Base-by-base conservation (phyloP, 768 basidiomycete genomes). In the Lactarius sp. region DNA sequence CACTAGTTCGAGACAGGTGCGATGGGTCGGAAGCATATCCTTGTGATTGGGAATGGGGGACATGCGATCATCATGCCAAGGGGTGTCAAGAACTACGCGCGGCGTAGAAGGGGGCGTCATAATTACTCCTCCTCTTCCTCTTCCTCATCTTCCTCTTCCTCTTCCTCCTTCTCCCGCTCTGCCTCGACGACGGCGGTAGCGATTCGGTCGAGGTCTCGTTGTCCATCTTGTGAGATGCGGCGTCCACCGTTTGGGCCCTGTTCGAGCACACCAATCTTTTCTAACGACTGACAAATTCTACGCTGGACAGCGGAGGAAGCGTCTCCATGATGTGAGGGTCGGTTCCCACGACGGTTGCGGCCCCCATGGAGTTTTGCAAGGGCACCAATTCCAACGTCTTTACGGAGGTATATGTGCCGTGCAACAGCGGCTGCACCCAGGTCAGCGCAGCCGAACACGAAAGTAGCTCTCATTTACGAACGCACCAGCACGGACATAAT, bases 381-480 rank as follows among this genome's bases (percentile, higher is more conserved):
- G 34, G 90, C 90, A 71, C 94, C 94, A 68, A 96, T 85, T 72
- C 94, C 94, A 71, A 95, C 92, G 74, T 92, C 90, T 81, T 96
- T 95, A 76, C 96, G 92, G 76, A 99, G 90, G 85, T 99, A 98
- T 78, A 98, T 97, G 87, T 98, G 96, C 73, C 96, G 89, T 78
- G 96, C 96, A 72, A 98, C 79, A 68, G 95, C 92, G 75, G 95
- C 95, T 97, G 71, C 13, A 39, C 54, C 20, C 10, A n/a, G 57
- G 55, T 56, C 18, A 51, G 57, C 37, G 6, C 52, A 22, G 20
- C 10, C 5, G 31, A 50, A 34, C 14, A 34, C 20, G 39, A 41
- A 22, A 3, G 14, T 42, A 33, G 14, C 47, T 51, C 12, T 16
- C n/a, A 22, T 33, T 16, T 34, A 5, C 20, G 22, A 47, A 83